A percentile compares a stretch with the other conserved stretches of the same genome.
These are phyloP conservation scores for Mrakia gelida DNA, from an alignment of 768 basidiomycete species.

Conservation along the genomic window DNA sequence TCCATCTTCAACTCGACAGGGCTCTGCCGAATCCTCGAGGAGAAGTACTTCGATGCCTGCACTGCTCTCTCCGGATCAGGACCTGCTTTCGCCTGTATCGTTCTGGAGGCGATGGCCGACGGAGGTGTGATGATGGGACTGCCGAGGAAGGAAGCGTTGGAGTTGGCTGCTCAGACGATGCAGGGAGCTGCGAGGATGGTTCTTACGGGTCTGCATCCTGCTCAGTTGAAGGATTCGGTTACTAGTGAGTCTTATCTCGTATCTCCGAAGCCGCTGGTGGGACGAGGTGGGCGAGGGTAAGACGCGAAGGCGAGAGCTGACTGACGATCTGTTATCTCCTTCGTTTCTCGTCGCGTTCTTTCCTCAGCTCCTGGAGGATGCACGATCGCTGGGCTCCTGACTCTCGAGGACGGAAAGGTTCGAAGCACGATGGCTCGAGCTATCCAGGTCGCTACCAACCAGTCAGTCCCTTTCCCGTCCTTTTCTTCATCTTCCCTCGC, in stretches of 20 bases:
- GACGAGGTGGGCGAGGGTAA: too few species aligned
- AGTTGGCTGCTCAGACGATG: slow-evolving; percentile 89
- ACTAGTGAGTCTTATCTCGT: slow-evolving; percentile 75
- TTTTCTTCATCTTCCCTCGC: too few species aligned
- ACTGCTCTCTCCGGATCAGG: slow-evolving; percentile 94
- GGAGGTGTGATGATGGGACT: slow-evolving; percentile 99
- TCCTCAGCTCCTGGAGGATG: slow-evolving; percentile 87
- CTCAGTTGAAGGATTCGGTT: slow-evolving; percentile 93
- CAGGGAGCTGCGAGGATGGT: slow-evolving; percentile 97
- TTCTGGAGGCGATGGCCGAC: slow-evolving; percentile 97
- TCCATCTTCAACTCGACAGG: slow-evolving; percentile 98
- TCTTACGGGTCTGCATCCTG: slow-evolving; percentile 81
- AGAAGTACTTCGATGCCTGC: slow-evolving; percentile 97
- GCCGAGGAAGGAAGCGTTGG: slow-evolving; percentile 85
- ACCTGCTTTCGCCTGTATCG: slow-evolving; percentile 93
- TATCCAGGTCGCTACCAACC: slow-evolving; percentile 88
- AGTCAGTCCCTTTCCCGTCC: slow-evolving; percentile 38
- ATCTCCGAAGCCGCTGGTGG: too few species aligned
- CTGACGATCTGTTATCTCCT: too few species aligned
- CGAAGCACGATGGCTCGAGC: slow-evolving; percentile 91
- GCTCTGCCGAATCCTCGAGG: slow-evolving; percentile 89
- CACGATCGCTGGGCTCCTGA: slow-evolving; percentile 93
- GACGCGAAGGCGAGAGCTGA: too few species aligned
- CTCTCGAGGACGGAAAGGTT: slow-evolving; percentile 88
- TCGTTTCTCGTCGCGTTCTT: not conserved